Evolutionary conservation across 1,284 basidiomycete genomes (phyloP), one percentile per base, ranked within the genome.

Genomic region (Coniferiporia weirii): DNA sequence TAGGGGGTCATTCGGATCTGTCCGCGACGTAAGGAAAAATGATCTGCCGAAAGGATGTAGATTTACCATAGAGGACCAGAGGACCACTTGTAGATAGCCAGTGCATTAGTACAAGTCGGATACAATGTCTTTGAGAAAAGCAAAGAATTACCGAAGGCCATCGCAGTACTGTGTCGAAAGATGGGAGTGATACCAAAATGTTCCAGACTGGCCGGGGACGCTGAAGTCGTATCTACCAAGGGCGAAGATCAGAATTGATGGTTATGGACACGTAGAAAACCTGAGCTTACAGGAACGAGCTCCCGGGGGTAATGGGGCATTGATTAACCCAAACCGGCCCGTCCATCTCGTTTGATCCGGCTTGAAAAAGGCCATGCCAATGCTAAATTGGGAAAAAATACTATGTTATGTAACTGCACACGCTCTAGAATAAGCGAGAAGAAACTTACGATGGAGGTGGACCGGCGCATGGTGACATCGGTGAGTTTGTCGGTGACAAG

Each of bases 261-360:
- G 5, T 15, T 54, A 47, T 7, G 45, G 20, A 34, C 68, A 46
- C 6, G 44, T 22, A 40, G 38, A 40, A 40, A 40, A 35, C 50
- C 12, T 7, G 22, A 12, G 22, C 53, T 45, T 45, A 83, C 17
- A 76, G 71, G 71, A 80, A 83, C 3, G 71, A 73, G 19, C 71
- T 64, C 0, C 72, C 72, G 0, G 78, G 69, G 1, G 73, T 72
- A 60, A 84, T 81, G 1, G 80, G 79, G 64, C 83, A 84, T 63
- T 81, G 78, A 34, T 71, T 77, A 40, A 80, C 73, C 47, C 71
- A 70, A 0, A 72, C 67, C 0, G 66, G 53, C 4, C 74, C 73
- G 47, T 75, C 74, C 1, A 71, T 71, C 64, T 67, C 71, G 52
- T 67, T 71, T 1, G 72, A 71, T 60, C 66, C 66, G 53, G 57